phyloP scores from a whole-genome alignment of 1,284 basidiomycete species.

The Ustilago vetiveriae region DNA sequence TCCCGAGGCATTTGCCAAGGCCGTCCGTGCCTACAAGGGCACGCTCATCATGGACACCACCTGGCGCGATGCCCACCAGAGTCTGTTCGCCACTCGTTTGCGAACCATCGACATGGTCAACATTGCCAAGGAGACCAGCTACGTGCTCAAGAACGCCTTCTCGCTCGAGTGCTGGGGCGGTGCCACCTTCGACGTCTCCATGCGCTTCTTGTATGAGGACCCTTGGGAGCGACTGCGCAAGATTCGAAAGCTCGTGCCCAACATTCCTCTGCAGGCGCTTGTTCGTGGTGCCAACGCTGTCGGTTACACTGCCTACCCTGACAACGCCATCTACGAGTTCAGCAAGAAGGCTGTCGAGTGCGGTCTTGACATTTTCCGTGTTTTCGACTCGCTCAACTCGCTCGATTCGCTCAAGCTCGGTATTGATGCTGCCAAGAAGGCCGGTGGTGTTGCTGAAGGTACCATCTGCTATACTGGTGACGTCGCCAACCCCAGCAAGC shows the following conservation, averaged over 20 bases:
- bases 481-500: constrained; percentile 89
- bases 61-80: constrained; percentile 99
- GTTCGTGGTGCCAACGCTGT: constrained; percentile 99
- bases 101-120: constrained; percentile 98
- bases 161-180: constrained; percentile 99
- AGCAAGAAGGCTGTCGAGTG: constrained; percentile 89
- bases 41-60: constrained; percentile 79
- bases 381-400: constrained; percentile 88
- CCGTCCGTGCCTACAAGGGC: constrained; percentile 94
- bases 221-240: constrained; percentile 98
- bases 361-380: constrained; percentile 98
- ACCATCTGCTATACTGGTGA: constrained; percentile 99
- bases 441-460: constrained; percentile 89
- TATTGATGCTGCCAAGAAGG: constrained; percentile 99
- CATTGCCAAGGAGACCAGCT: constrained; percentile 91
- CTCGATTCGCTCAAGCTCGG: constrained; percentile 65
- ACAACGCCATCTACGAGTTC: constrained; percentile 97
- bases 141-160: constrained; percentile 94
- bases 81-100: constrained; percentile 92
- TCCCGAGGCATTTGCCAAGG: constrained; percentile 97
- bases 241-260: constrained; percentile 93
- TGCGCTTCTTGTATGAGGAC: constrained; percentile 99
- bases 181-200: constrained; percentile 98
- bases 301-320: constrained; percentile 98
- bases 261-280: constrained; percentile 97